Percentiles rank a stretch among this genome's conserved stretches.
phyloP scores from a whole-genome alignment of 2,329 filamentous ascomycete genomes.

The Dactylella cylindrospora region DNA sequence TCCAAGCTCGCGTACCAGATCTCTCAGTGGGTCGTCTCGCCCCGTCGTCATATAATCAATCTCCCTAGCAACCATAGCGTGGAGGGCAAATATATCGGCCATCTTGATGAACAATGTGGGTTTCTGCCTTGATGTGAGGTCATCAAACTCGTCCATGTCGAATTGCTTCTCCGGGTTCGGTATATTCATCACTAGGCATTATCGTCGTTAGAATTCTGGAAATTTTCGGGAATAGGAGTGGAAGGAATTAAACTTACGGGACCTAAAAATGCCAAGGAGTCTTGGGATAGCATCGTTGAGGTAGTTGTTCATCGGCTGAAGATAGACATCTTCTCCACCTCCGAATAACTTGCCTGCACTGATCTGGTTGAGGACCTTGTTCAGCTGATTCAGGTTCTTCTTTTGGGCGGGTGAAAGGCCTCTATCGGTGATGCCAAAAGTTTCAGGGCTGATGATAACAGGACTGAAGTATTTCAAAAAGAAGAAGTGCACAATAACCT shows the following conservation, averaged over 20 bases:
- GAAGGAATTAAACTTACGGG: conserved; percentile 19
- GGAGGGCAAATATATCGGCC: conserved; percentile 93
- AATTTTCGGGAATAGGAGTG: background rate
- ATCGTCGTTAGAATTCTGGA: conserved; percentile 50
- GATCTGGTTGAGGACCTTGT: conserved; percentile 87
- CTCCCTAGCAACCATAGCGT: conserved; percentile 80
- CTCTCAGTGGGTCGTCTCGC: conserved; percentile 82
- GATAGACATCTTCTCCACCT: conserved; percentile 89
- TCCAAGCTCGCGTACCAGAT: conserved; percentile 89
- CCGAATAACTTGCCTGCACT: conserved; percentile 79
- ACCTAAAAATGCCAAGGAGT: conserved; percentile 64
- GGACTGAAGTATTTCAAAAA: conserved; percentile 94
- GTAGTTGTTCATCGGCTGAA: conserved; percentile 92
- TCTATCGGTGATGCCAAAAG: conserved; percentile 88
- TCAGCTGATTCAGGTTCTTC: conserved; percentile 84
- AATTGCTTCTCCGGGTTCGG: conserved; percentile 87
- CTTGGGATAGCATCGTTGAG: conserved; percentile 81
- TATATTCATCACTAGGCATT: conserved; percentile 69
- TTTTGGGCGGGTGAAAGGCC: conserved; percentile 87
- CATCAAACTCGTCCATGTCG: conserved; percentile 98
- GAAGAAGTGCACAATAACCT: conserved; percentile 84
- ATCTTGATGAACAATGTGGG: conserved; percentile 99
- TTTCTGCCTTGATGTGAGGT: conserved; percentile 92
- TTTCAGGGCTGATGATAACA: conserved; percentile 83
- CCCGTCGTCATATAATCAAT: conserved; percentile 73